Base-by-base conservation (phyloP, 164 flowering plant species). In the Chimonanthus praecox region DNA sequence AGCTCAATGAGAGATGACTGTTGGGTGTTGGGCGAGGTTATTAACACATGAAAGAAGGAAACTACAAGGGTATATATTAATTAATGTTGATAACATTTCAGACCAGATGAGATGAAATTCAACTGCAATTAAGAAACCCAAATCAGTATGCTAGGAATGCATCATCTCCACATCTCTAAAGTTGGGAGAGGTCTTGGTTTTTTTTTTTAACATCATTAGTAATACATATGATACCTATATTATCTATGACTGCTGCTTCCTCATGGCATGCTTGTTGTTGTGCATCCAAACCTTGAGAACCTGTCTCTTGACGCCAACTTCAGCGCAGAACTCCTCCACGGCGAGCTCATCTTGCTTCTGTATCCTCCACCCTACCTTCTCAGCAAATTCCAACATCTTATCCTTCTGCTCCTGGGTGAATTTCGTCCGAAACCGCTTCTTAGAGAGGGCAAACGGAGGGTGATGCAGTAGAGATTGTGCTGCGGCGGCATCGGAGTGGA, bases 201-300 rank as follows among this genome's bases (percentile, higher is more conserved):
- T 33, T 33, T 33, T 33, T 33, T 33, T 33, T 33, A 33, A 33
- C 1, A 1, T 33, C 33, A 33, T 33, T 33, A 33, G 33, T 33
- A 33, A 33, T 33, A 33, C 33, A 33, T 33, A 33, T 33, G 33
- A 33, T 33, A 33, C 33, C 33, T 33, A 33, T 33, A 33, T 33
- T 33, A 33, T 33, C 60, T 54, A 54, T 54, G 11, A n/a, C 48
- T 13, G 60, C 18, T 81, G 76, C 74, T 82, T 83, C 84, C 80
- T 86, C 77, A 82, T 77, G 67, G 85, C 77, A 74, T 84, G 87
- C 72, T 89, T 89, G 78, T 87, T 89, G 76, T 89, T 89, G 77
- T 89, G 92, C 92, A 88, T 87, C 92, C 92, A 88, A 6, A 88
- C 90, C 78, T 86, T 88, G 71, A 88, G 82, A 58, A 85, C 90